Conservation (phyloP, 2,329 filamentous ascomycete genomes). For the Scorias spongiosa region DNA sequence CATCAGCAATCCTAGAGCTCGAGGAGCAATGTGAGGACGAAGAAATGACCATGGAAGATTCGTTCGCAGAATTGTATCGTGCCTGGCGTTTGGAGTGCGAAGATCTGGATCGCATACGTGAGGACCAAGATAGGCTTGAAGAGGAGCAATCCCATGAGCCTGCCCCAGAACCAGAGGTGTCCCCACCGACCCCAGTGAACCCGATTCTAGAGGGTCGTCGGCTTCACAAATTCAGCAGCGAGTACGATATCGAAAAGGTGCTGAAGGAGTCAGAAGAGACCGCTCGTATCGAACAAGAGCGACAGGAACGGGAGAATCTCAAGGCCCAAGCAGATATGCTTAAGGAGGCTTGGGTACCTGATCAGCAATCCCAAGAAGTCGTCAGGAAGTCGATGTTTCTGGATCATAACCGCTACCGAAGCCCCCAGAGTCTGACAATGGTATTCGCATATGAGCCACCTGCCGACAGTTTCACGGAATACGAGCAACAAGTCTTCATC, state of each 20-base stretch:
- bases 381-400: conserved; percentile 43
- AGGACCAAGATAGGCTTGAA: conserved; percentile 23
- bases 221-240: conserved; percentile 45
- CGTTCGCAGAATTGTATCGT: conserved; percentile 25
- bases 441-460: conserved; percentile 59
- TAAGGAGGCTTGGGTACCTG: conserved; percentile 60
- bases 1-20: conserved; percentile 13
- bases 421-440: conserved; percentile 50
- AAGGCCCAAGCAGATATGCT: conserved; percentile 59
- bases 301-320: conserved; percentile 34
- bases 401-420: conserved; percentile 50
- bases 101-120: conserved; percentile 25
- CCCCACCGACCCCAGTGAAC: conserved; percentile 8
- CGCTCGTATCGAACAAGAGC: conserved; percentile 52
- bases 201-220: conserved; percentile 40
- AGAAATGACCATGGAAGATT: conserved; percentile 4
- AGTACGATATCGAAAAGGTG: conserved; percentile 58
- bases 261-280: conserved; percentile 59
- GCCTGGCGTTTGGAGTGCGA: conserved; percentile 27
- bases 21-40: conserved; percentile 17
- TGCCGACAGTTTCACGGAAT: conserved; percentile 57
- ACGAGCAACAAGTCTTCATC: conserved; percentile 57
- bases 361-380: conserved; percentile 50
- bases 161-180: conserved; percentile 31
- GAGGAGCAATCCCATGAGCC: conserved; percentile 20